phyloP scores from a whole-genome alignment of 2,329 filamentous ascomycete species.

The Orbilia javanica region DNA sequence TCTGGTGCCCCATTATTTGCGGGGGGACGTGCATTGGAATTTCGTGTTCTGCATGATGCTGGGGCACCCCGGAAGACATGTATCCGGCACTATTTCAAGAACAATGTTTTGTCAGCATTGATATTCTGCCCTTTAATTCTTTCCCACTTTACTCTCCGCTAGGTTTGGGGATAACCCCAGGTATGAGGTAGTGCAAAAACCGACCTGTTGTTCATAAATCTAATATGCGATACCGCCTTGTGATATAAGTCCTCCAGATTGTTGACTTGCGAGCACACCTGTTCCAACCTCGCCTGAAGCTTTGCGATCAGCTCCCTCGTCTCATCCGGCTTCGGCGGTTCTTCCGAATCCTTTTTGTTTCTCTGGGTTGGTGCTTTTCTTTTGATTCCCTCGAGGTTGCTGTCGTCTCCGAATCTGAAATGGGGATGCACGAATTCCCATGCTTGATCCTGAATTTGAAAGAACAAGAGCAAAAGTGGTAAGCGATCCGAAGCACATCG shows the following conservation, averaged over 20 bases:
- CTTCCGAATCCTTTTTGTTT: conserved; percentile 55
- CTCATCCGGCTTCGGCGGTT: conserved; percentile 29
- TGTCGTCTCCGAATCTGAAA: conserved; percentile 94
- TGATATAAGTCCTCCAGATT: conserved; percentile 39
- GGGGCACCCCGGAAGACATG: background rate
- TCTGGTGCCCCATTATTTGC: conserved; percentile 16
- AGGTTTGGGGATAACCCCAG: too few relatives aligned
- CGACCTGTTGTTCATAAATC: conserved; percentile 19
- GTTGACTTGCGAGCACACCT: conserved; percentile 15
- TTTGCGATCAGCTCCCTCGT: conserved; percentile 8
- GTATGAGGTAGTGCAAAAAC: background rate
- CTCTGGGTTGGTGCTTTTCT: conserved; percentile 84
- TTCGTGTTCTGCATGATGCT: conserved; percentile 4
- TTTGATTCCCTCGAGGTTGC: conserved; percentile 94
- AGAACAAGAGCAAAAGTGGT: background rate
- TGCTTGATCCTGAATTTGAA: conserved; percentile 69
- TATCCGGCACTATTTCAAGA: conserved; percentile 10
- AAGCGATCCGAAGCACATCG: conserved; percentile 63
- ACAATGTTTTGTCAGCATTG: background rate
- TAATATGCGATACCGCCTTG: conserved; percentile 28
- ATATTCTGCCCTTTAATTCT: background rate
- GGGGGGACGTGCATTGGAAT: conserved; percentile 14
- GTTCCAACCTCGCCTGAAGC: conserved; percentile 33
- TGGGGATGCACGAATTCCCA: conserved; percentile 99
- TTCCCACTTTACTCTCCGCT: background rate